phyloP scores from a whole-genome alignment of 352 stramenopile species.

The Phytopythium aichiense region DNA sequence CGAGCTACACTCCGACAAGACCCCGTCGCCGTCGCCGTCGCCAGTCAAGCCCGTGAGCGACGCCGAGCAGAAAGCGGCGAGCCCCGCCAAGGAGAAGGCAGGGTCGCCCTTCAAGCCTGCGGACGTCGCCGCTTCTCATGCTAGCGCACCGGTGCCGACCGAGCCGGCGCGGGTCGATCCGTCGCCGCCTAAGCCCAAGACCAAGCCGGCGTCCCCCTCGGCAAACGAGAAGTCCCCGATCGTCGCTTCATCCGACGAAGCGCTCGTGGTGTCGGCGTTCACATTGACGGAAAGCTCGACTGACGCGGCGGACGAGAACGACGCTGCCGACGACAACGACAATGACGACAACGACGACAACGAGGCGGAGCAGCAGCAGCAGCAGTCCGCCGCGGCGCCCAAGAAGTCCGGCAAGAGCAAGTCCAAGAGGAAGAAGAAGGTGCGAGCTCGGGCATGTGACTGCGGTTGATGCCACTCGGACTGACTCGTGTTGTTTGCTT shows the following conservation, averaged over 20 bases:
- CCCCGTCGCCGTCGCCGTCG: slow-evolving; percentile 8
- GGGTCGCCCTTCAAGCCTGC: slow-evolving; percentile 13
- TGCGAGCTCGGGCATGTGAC: neutral
- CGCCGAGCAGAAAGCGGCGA: slow-evolving; percentile 1
- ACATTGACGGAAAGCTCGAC: slow-evolving; percentile 15
- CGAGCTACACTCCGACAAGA: slow-evolving; percentile 21
- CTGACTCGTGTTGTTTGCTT: neutral
- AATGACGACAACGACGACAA: slow-evolving; percentile 14
- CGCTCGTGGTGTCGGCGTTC: slow-evolving; percentile 23
- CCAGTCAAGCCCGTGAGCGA: slow-evolving; percentile 1
- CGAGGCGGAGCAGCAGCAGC: neutral
- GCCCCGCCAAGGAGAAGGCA: slow-evolving; percentile 11
- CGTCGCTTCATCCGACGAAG: slow-evolving; percentile 9
- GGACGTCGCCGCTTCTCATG: neutral
- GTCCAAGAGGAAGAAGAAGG: slow-evolving; percentile 9
- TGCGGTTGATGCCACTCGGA: too few species aligned
- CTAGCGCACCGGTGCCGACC: neutral
- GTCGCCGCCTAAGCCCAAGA: slow-evolving; percentile 12
- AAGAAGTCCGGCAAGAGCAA: slow-evolving; percentile 8
- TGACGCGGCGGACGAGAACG: slow-evolving; percentile 21
- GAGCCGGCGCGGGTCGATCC: slow-evolving; percentile 4
- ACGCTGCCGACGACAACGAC: slow-evolving; percentile 33
- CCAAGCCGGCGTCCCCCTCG: neutral
- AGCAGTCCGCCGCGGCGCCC: neutral
- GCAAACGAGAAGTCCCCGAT: neutral